A percentile compares a stretch with the other conserved stretches of the same genome.
Evolutionary conservation across 2,329 filamentous ascomycete genomes (phyloP).

Genomic region (Cladosporium sp.): DNA sequence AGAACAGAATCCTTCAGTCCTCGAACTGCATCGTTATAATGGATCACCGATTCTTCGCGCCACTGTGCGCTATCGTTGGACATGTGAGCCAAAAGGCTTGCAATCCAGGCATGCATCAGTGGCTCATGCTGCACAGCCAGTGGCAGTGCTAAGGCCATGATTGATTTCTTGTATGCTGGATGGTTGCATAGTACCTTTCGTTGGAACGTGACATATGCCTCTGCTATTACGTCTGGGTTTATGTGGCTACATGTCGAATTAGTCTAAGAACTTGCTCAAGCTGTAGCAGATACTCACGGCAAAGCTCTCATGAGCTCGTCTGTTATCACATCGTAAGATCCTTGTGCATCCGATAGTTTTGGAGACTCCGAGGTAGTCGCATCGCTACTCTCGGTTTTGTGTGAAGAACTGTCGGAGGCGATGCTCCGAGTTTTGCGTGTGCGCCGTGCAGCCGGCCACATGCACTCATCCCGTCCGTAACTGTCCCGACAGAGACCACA

Average conservation of each 20-base stretch:
- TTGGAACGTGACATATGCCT: slow-evolving; percentile 16
- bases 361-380: background rate
- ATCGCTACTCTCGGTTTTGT: too few species aligned
- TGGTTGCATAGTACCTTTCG: slow-evolving; percentile 15
- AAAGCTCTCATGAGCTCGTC: slow-evolving; percentile 8
- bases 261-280: background rate
- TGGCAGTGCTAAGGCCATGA: slow-evolving; percentile 14
- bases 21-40: slow-evolving; percentile 16
- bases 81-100: slow-evolving; percentile 14
- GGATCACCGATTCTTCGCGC: slow-evolving; percentile 16
- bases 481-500: slow-evolving; percentile 20
- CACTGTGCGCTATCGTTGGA: background rate
- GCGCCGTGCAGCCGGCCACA: slow-evolving; percentile 11
- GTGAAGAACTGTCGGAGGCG: background rate
- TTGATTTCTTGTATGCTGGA: slow-evolving; percentile 12
- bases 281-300: slow-evolving; percentile 12
- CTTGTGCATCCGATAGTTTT: background rate
- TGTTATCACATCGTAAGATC: background rate
- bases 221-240: slow-evolving; percentile 9
- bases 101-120: slow-evolving; percentile 19
- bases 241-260: slow-evolving; percentile 1
- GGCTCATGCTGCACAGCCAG: slow-evolving; percentile 13
- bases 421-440: background rate
- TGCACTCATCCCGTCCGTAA: slow-evolving; percentile 15
- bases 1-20: background rate